These are phyloP conservation scores for Calonectria fujianensis DNA, from an alignment of 2,329 filamentous ascomycete genomes.

Conservation along the genomic window DNA sequence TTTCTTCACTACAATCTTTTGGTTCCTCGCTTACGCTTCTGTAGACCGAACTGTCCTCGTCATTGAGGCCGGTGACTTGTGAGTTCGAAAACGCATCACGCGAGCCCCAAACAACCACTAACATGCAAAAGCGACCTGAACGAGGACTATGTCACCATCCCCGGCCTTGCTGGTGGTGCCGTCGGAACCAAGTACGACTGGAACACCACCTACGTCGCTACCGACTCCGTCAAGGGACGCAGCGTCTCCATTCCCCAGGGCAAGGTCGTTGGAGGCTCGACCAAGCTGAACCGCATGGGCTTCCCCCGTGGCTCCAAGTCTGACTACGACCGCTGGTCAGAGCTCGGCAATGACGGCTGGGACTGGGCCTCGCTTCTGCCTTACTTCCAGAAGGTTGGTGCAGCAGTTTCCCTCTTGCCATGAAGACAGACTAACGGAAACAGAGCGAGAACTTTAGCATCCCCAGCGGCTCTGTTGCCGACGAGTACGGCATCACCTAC, in stretches of 20 bases:
- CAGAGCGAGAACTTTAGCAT: conserved; percentile 23
- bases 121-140: conserved; percentile 40
- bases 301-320: conserved; percentile 61
- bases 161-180: conserved; percentile 49
- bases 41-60: not conserved
- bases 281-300: conserved; percentile 64
- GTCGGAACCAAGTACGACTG: conserved; percentile 52
- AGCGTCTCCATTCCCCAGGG: conserved; percentile 49
- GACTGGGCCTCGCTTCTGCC: not conserved
- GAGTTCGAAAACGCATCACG: not conserved
- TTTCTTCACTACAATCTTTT: not conserved
- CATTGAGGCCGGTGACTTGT: conserved; percentile 24
- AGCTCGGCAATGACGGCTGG: conserved; percentile 58
- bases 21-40: not conserved
- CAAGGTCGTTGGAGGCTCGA: conserved; percentile 64
- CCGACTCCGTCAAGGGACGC: conserved; percentile 40
- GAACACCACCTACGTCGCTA: conserved; percentile 46
- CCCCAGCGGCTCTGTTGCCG: not conserved
- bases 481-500: conserved; percentile 1
- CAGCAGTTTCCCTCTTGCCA: not conserved
- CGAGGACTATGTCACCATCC: conserved; percentile 49
- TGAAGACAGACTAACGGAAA: not conserved
- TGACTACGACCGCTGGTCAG: conserved; percentile 67
- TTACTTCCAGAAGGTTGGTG: conserved; percentile 11
- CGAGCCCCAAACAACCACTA: not conserved